Evolutionary conservation across 768 basidiomycete species (phyloP), one percentile per base, ranked within the genome.

Genomic region (Kwoniella bestiolae): DNA sequence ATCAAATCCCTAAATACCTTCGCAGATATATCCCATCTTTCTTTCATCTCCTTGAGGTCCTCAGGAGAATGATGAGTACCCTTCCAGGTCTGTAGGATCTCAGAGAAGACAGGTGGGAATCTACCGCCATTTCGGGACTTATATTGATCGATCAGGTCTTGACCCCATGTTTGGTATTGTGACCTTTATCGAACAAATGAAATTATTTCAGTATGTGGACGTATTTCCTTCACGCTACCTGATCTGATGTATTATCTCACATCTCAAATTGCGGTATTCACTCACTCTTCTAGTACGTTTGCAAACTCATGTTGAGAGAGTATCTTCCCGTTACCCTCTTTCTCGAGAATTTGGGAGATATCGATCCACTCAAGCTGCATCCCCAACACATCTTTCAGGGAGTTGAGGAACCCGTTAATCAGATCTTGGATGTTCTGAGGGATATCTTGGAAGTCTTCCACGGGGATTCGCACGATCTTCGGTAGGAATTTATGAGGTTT

Each of bases 101-200:
- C 8, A 14, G 12, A 14, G 26, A n/a, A 56, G 3, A 56, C 47
- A 16, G 67, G 67, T 14, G 60, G 52, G 21, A 73, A 64, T 21
- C 70, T 55, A 9, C 73, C 73, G 26, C 70, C 45, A 60, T 74
- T 62, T 31, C 55, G 28, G 8, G 55, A 44, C n/a, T 65, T 50
- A 60, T 72, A 77, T 3, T 11, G 12, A 41, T 41, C 38, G 14
- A 41, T 41, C 3, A 41, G 18, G 12, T 11, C 5, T 41, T 16
- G 12, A 16, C 12, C 12, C 38, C 38, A 41, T 41, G 12, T 41
- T 41, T 41, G 38, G 14, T 41, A 41, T 16, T 41, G 38, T 41
- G 18, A 41, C 1, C 38, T 41, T 14, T 41, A 1, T n/a, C n/a
- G n/a, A n/a, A n/a, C n/a, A n/a, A n/a, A n/a, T n/a, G n/a, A n/a